Evolutionary conservation across 352 stramenopile species (phyloP).

Genomic region (Globisporangium perplexum): DNA sequence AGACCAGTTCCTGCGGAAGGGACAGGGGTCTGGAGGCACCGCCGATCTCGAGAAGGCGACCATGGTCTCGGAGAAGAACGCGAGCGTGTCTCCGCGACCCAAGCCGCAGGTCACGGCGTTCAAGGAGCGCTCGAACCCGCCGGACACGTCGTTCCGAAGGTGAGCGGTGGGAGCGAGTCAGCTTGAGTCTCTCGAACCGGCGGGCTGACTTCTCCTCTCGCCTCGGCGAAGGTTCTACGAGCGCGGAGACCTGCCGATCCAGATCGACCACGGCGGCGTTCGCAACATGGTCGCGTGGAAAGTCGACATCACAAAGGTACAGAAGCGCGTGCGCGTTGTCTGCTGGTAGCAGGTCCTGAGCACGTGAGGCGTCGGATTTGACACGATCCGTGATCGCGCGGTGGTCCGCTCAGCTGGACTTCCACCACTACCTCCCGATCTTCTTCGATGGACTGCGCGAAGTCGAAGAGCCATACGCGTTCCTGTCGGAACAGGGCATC

Average conservation of each 20-base stretch:
- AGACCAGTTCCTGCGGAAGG: slow-evolving; percentile 89
- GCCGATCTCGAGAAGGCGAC: slow-evolving; percentile 51
- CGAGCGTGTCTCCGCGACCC: slow-evolving; percentile 33
- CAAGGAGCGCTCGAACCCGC: slow-evolving; percentile 91
- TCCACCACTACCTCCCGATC: slow-evolving; percentile 98
- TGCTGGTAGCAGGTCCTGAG: neutral
- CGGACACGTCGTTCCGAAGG: slow-evolving; percentile 79
- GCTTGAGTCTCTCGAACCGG: too few relatives aligned
- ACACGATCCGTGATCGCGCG: neutral
- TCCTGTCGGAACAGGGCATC: slow-evolving; percentile 94
- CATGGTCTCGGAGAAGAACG: slow-evolving; percentile 41
- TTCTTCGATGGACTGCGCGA: slow-evolving; percentile 98
- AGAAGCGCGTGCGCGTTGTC: neutral
- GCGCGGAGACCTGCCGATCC: slow-evolving; percentile 93
- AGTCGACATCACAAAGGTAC: slow-evolving; percentile 90
- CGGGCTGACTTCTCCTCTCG: neutral
- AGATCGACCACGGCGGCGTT: slow-evolving; percentile 95
- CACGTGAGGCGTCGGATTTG: neutral
- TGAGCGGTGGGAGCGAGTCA: slow-evolving; percentile 7
- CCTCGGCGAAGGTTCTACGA: slow-evolving; percentile 81
- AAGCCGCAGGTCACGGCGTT: slow-evolving; percentile 81
- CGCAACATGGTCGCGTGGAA: slow-evolving; percentile 97
- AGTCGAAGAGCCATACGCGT: slow-evolving; percentile 95
- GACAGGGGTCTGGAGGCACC: slow-evolving; percentile 84
- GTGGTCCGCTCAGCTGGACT: slow-evolving; percentile 83